These are phyloP conservation scores for Henckelia pumila DNA, from an alignment of 257 asterid genomes.

Conservation along the genomic window DNA sequence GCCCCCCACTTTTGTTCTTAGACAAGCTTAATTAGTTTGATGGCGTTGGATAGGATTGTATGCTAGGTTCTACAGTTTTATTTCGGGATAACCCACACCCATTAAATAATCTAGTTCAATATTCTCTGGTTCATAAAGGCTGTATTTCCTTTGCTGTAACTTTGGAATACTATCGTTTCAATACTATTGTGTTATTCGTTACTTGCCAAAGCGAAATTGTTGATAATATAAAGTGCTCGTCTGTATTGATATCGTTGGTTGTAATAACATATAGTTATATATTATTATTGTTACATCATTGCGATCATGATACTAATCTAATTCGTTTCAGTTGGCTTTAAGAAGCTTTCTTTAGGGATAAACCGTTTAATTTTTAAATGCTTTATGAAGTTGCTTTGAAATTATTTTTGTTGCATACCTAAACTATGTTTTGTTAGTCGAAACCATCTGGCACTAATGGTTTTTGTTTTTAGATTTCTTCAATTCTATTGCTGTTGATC, in stretches of 20 bases:
- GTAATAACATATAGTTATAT: not conserved
- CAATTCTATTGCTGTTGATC: not conserved
- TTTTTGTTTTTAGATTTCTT: not conserved
- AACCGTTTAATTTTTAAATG: not conserved
- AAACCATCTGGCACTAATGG: not conserved
- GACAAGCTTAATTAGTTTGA: not conserved
- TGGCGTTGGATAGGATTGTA: constrained; percentile 3
- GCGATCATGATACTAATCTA: not conserved
- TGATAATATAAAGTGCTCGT: constrained; percentile 8
- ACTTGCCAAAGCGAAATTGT: constrained; percentile 21
- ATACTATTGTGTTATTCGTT: constrained; percentile 14
- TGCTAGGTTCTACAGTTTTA: constrained; percentile 6
- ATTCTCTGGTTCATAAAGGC: not conserved
- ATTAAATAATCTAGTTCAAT: not conserved
- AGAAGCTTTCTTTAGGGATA: not conserved
- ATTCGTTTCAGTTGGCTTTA: not conserved
- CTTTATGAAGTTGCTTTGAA: not conserved
- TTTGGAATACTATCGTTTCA: constrained; percentile 16
- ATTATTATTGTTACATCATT: not conserved
- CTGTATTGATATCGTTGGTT: not conserved
- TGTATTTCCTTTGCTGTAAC: constrained; percentile 16
- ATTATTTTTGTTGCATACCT: not conserved
- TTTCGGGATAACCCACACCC: not conserved
- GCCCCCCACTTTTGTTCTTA: not conserved
- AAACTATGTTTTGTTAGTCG: not conserved